Conservation (phyloP, 495 filamentous ascomycete genomes). For the Durotheca rogersii region DNA sequence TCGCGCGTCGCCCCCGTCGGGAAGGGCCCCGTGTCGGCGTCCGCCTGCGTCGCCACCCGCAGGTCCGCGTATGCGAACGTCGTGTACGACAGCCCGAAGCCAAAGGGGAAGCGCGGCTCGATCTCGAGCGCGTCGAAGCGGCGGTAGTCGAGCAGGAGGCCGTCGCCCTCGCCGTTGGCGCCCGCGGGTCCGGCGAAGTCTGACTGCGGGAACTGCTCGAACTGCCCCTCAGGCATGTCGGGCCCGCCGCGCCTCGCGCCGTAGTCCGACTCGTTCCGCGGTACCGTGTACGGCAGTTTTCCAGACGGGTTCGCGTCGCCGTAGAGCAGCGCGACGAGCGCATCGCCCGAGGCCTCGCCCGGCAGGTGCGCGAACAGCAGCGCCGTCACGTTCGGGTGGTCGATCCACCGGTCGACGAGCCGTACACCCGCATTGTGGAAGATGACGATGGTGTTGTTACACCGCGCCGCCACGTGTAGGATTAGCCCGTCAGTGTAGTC, state of each 20-base stretch:
- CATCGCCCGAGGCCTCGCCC: slow-evolving; percentile 53
- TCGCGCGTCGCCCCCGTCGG: slow-evolving; percentile 44
- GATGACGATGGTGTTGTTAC: slow-evolving; percentile 57
- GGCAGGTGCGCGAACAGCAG: slow-evolving; percentile 54
- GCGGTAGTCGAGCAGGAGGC: slow-evolving; percentile 59
- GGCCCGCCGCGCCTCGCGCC: slow-evolving; percentile 26
- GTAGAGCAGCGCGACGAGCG: slow-evolving; percentile 53
- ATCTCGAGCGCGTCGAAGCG: slow-evolving; percentile 57
- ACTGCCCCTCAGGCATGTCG: slow-evolving; percentile 22
- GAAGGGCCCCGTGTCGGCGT: slow-evolving; percentile 30
- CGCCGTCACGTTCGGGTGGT: slow-evolving; percentile 55
- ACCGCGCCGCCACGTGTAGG: slow-evolving; percentile 45
- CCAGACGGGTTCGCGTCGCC: slow-evolving; percentile 55
- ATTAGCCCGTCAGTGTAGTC: slow-evolving; percentile 52
- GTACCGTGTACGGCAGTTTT: slow-evolving; percentile 62
- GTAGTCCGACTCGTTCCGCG: slow-evolving; percentile 56
- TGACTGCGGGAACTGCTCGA: slow-evolving; percentile 43
- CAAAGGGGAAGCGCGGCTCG: slow-evolving; percentile 61
- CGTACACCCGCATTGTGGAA: slow-evolving; percentile 53
- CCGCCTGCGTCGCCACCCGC: slow-evolving; percentile 27
- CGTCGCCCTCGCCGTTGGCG: too few species aligned
- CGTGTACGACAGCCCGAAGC: slow-evolving; percentile 64
- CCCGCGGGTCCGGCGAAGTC: too few species aligned
- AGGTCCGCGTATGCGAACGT: slow-evolving; percentile 51
- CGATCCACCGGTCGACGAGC: slow-evolving; percentile 50